Evolutionary conservation across 2,329 filamentous ascomycete genomes (phyloP).

Genomic region (Fusarium sp.): DNA sequence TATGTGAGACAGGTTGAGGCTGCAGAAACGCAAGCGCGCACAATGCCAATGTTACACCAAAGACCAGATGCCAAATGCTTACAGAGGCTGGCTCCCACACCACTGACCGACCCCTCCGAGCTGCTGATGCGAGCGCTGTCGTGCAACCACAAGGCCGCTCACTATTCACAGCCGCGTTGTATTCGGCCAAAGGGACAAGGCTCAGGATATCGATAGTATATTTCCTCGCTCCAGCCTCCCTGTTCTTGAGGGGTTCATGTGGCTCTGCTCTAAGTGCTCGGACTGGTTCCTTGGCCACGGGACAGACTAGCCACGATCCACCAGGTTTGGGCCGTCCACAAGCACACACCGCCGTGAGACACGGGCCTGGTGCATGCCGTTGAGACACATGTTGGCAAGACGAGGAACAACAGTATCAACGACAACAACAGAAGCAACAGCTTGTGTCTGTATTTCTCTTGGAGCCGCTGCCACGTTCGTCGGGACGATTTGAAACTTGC

Average conservation of each 20-base stretch:
- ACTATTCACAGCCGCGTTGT: not conserved
- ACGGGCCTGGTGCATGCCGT: slow-evolving; percentile 7
- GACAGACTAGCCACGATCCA: slow-evolving; percentile 21
- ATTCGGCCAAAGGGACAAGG: not conserved
- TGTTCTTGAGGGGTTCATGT: slow-evolving; percentile 8
- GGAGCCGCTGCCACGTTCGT: slow-evolving; percentile 2
- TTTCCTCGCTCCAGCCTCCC: slow-evolving; percentile 3
- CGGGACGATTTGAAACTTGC: not conserved
- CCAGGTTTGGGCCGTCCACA: slow-evolving; percentile 10
- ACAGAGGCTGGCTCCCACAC: not conserved
- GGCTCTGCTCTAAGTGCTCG: slow-evolving; percentile 14
- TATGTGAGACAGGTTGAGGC: slow-evolving; percentile 21
- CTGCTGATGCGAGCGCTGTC: not conserved
- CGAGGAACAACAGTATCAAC: not conserved
- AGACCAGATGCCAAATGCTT: slow-evolving; percentile 5
- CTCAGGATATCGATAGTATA: slow-evolving; percentile 10
- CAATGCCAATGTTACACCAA: slow-evolving; percentile 17
- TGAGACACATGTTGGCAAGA: slow-evolving; percentile 6
- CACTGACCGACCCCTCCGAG: not conserved
- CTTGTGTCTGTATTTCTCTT: not conserved
- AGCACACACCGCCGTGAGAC: slow-evolving; percentile 32
- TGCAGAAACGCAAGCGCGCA: slow-evolving; percentile 26
- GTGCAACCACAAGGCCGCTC: not conserved
- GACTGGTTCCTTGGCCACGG: slow-evolving; percentile 21
- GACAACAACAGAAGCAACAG: not conserved